phyloP scores from a whole-genome alignment of 1,284 basidiomycete genomes.

The Pseudozyma pruni region DNA sequence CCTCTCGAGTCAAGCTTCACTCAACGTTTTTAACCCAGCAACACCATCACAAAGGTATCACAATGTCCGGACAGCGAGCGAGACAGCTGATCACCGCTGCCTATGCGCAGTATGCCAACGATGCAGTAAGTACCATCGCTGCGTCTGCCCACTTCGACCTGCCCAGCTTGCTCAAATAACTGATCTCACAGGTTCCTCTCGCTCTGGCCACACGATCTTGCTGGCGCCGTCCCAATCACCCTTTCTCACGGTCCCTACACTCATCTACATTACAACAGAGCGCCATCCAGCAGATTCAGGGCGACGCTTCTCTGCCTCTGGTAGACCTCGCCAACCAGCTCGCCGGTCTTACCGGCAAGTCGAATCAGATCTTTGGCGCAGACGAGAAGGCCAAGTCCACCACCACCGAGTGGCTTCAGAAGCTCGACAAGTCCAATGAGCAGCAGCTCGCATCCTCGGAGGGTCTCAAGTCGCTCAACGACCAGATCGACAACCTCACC shows the following conservation, averaged over 20 bases:
- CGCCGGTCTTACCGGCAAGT: constrained; percentile 39
- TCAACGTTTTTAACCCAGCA: background rate
- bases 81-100: constrained; percentile 49
- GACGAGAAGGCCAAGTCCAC: constrained; percentile 40
- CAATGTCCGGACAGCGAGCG: constrained; percentile 46
- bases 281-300: constrained; percentile 45
- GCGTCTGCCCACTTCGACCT: background rate
- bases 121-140: constrained; percentile 33
- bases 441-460: constrained; percentile 48
- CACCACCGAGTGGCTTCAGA: constrained; percentile 43
- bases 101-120: constrained; percentile 51
- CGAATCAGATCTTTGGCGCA: constrained; percentile 39
- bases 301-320: constrained; percentile 37
- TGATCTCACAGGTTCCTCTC: constrained; percentile 34
- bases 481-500: constrained; percentile 54
- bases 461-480: constrained; percentile 56
- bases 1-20: background rate
- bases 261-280: constrained; percentile 21
- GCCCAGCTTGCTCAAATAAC: constrained; percentile 40
- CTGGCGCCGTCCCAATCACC: background rate
- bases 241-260: constrained; percentile 3
- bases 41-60: constrained; percentile 8
- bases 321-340: constrained; percentile 46
- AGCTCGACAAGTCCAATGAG: constrained; percentile 40
- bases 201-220: constrained; percentile 18